A percentile compares a stretch with the other conserved stretches of the same genome.
Evolutionary conservation across 1,284 basidiomycete species (phyloP).

Genomic region (Ustilago vetiveriae): DNA sequence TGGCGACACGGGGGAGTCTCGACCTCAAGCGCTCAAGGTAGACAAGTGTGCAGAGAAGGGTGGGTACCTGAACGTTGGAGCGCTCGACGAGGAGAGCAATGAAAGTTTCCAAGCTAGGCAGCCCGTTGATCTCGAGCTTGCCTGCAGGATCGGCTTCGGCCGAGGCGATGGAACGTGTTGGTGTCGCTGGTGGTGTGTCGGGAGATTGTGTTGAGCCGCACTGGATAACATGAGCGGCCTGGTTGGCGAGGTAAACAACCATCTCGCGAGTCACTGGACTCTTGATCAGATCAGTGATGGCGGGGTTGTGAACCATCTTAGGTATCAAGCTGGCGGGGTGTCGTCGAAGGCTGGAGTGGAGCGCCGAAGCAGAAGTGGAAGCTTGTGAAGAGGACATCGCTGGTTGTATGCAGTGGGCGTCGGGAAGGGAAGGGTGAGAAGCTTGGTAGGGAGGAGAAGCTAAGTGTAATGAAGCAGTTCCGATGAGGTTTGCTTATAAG

Average conservation of each 20-base stretch:
- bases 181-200: slow-evolving; percentile 58
- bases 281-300: slow-evolving; percentile 65
- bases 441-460: slow-evolving; percentile 4
- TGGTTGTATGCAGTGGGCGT: neutral
- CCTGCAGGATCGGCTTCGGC: slow-evolving; percentile 60
- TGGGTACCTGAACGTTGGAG: slow-evolving; percentile 90
- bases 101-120: slow-evolving; percentile 86
- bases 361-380: slow-evolving; percentile 43
- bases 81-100: slow-evolving; percentile 83
- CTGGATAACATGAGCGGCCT: slow-evolving; percentile 66
- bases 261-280: slow-evolving; percentile 65
- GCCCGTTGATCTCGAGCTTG: slow-evolving; percentile 68
- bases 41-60: slow-evolving; percentile 88
- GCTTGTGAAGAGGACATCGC: slow-evolving; percentile 42
- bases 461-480: neutral
- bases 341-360: slow-evolving; percentile 57
- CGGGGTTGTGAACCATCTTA: slow-evolving; percentile 63
- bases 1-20: slow-evolving; percentile 82
- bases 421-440: slow-evolving; percentile 3
- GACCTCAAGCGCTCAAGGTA: slow-evolving; percentile 87
- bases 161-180: slow-evolving; percentile 53
- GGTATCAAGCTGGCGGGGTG: slow-evolving; percentile 64
- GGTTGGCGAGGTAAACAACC: slow-evolving; percentile 65
- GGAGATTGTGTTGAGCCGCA: slow-evolving; percentile 55
- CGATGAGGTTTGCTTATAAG: slow-evolving; percentile 19